Conservation (phyloP, 768 basidiomycete genomes). For the Tricholoma sp. region DNA sequence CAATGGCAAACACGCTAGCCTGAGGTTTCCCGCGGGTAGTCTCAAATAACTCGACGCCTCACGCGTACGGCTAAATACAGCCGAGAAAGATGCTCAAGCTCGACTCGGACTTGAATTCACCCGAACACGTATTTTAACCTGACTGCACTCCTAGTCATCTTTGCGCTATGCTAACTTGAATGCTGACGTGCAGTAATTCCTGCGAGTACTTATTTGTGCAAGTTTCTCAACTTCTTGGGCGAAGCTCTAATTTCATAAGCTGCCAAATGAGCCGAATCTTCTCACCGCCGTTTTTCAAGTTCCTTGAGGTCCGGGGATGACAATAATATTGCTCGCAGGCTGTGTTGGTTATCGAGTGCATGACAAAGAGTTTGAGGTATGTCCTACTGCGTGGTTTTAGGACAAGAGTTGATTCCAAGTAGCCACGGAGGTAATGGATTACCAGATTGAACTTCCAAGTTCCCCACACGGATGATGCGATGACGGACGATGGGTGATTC, state of each 20-base stretch:
- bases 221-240: not conserved
- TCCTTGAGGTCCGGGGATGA: not conserved
- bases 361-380: too few relatives aligned
- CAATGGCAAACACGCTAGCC: not conserved
- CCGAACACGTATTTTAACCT: not conserved
- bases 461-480: not conserved
- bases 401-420: too few relatives aligned
- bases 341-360: not conserved
- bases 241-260: not conserved
- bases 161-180: not conserved
- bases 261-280: not conserved
- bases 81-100: not conserved
- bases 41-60: not conserved
- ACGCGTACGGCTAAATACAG: not conserved
- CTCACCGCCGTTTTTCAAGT: not conserved
- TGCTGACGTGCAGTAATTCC: not conserved
- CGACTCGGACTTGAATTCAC: not conserved
- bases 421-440: too few relatives aligned
- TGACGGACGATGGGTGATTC: not conserved
- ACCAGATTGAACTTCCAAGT: not conserved
- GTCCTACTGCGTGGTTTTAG: too few relatives aligned
- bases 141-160: not conserved
- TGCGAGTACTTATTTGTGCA: not conserved
- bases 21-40: not conserved
- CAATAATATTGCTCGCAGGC: not conserved